Evolutionary conservation across 345 rosid genomes (phyloP), one percentile per base, ranked within the genome.

Genomic region (Chamaenerion angustifolium): DNA sequence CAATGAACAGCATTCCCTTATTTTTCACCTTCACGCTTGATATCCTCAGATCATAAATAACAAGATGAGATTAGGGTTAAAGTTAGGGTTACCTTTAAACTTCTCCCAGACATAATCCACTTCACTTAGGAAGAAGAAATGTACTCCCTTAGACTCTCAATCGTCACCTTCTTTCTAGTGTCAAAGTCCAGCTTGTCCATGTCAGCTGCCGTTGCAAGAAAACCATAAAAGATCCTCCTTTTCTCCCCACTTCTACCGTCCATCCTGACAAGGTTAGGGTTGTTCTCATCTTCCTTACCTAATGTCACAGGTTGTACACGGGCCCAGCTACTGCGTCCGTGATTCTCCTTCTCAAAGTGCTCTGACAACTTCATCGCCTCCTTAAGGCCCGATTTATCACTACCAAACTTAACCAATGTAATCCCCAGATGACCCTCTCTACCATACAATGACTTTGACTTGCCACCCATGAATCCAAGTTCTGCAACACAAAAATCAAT

Each of bases 341-440:
- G 81, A 60, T 77, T 88, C 14, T 68, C 85, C 70, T 76, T 82
- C 76, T 84, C 90, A 57, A 84, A 93, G 71, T 73, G 70, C 46
- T 88, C 88, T 6, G 83, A 79, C 70, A 93, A 65, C 60, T 63
- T 70, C 55, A 73, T n/a, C 40, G 96, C 99, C 61, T 85, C 88
- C 58, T 66, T 75, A 64, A 93, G 68, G 59, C 99, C 94, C 15
- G 74, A 67, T 43, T 68, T 76, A 49, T 85, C 83, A 48, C 82
- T 79, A 16, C 64, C 51, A 73, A 82, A 93, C 80, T 70, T 85
- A 40, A 80, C 65, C 52, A 80, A 73, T 16, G 94, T 82, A 43
- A 79, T 64, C 53, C 97, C 99, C 51, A 74, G 68, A 75, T 85
- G 99, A 63, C 99, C 99, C 2, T 88, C 99, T 75, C 88, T 85